These are phyloP conservation scores for Nothophytophthora sp. DNA, from an alignment of 352 stramenopile species.

Conservation along the genomic window DNA sequence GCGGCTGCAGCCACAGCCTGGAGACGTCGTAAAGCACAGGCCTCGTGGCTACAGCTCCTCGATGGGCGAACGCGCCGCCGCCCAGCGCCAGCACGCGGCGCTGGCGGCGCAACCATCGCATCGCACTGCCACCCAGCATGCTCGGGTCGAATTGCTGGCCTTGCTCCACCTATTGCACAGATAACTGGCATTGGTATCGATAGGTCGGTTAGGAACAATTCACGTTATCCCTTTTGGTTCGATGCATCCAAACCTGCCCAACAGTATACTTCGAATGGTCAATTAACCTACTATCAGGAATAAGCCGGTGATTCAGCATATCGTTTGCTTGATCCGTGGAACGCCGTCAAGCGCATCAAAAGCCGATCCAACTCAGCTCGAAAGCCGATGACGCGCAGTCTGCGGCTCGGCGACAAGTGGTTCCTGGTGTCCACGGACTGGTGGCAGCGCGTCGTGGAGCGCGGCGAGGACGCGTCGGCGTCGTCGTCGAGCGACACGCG, in stretches of 20 bases:
- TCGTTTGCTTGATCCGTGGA: neutral
- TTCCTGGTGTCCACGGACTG: constrained; percentile 55
- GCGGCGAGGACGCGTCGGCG: constrained; percentile 5
- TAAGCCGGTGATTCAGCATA: no score
- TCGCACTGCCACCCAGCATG: neutral
- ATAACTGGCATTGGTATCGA: no score
- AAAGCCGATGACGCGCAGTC: constrained; percentile 17
- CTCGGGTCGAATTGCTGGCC: no score
- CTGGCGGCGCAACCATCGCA: constrained; percentile 28
- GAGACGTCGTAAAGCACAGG: neutral
- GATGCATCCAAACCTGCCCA: no score
- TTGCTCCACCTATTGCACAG: no score
- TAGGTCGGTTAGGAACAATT: no score
- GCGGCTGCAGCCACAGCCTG: constrained; percentile 11
- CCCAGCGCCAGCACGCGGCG: constrained; percentile 11
- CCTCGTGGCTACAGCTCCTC: neutral
- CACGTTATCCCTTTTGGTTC: no score
- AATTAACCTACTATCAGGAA: no score
- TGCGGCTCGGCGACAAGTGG: constrained; percentile 54
- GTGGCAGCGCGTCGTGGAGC: constrained; percentile 44
- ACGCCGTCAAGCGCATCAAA: neutral
- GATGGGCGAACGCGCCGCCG: constrained; percentile 3
- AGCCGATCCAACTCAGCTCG: constrained; percentile 10
- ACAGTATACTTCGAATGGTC: no score
- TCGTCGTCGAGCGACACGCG: constrained; percentile 1